These are phyloP conservation scores for Raffaelea arxii DNA, from an alignment of 2,329 filamentous ascomycete genomes.

Conservation along the genomic window DNA sequence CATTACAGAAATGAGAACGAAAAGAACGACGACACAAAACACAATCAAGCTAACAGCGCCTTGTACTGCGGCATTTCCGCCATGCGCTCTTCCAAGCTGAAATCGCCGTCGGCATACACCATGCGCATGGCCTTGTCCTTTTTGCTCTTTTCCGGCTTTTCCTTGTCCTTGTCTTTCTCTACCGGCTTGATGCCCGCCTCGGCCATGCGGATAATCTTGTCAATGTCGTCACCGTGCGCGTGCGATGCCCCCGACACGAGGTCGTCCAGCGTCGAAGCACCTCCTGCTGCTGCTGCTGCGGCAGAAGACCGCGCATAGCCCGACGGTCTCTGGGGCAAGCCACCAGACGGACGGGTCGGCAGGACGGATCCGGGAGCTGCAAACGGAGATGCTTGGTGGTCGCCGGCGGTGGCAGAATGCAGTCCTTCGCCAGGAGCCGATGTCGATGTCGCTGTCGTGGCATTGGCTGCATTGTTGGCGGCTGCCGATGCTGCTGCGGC, in stretches of 20 bases:
- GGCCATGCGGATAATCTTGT: slow-evolving; percentile 54
- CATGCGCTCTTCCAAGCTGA: slow-evolving; percentile 87
- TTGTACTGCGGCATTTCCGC: slow-evolving; percentile 62
- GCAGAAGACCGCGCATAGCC: not conserved
- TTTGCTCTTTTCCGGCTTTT: slow-evolving; percentile 38
- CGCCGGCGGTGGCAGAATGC: no score
- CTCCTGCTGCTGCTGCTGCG: slow-evolving; percentile 14
- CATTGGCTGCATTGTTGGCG: not conserved
- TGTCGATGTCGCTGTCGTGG: not conserved
- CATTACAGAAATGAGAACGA: no score
- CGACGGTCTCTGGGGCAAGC: slow-evolving; percentile 19
- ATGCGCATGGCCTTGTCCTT: slow-evolving; percentile 52
- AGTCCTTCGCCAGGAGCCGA: no score
- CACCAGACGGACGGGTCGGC: slow-evolving; percentile 34
- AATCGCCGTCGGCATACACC: slow-evolving; percentile 71
- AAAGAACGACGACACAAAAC: no score
- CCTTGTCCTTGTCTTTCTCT: slow-evolving; percentile 40
- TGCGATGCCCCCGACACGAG: slow-evolving; percentile 28
- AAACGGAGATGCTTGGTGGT: not conserved
- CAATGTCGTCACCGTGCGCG: slow-evolving; percentile 50
- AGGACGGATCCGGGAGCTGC: slow-evolving; percentile 17
- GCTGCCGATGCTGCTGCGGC: slow-evolving; percentile 3
- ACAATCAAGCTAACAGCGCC: not conserved
- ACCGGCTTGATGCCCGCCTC: slow-evolving; percentile 47
- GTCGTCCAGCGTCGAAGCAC: slow-evolving; percentile 34